Base-by-base conservation (phyloP, 1,284 basidiomycete genomes). In the Cutaneotrichosporon curvatum region DNA sequence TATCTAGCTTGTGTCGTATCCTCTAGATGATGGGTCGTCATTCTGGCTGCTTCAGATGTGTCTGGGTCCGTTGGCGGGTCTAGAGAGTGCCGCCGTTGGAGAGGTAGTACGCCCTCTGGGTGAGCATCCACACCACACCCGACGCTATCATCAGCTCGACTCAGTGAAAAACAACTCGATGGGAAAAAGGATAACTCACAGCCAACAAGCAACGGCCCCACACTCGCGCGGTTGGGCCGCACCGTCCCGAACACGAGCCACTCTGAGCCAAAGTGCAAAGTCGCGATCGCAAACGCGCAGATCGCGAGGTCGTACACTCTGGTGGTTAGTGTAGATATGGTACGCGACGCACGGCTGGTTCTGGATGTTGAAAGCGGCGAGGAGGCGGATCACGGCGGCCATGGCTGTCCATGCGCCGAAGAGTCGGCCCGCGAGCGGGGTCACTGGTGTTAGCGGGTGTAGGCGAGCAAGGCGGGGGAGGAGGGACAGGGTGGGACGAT, bases 261-360 rank as follows among this genome's bases (percentile, higher is more conserved):
- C 72, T 98, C 94, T 21, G 86, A 83, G 28, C 78, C 76, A 66
- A 95, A 96, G 74, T 98, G 94, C 11, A 76, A 79, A 56, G 92
- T 85, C 0, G 90, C 92, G 59, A 96, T 81, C 51, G 87, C 79
- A 72, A 92, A 97, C 30, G 87, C 85, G 65, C 85, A 77, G 53
- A 94, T 73, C 15, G 87, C 80, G 69, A 97, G 82, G 67, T 94
- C 83, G 73, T 96, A 98, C 20, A 89, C 72, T n/a, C 90, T 94
- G 58, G 31, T 28, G 43, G n/a, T 45, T n/a, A 42, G 43, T 20
- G n/a, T 7, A 12, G 25, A 28, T n/a, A 34, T 6, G 8, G 32
- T 9, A 9, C 8, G 5, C 32, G 16, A 34, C 18, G 62, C 68
- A 90, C 90, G 76, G 73, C 71, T 85, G 85, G 60, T 81, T 75